Evolutionary conservation across 2,329 filamentous ascomycete genomes (phyloP), one percentile per base, ranked within the genome.

Genomic region (Cordyceps cicadae): DNA sequence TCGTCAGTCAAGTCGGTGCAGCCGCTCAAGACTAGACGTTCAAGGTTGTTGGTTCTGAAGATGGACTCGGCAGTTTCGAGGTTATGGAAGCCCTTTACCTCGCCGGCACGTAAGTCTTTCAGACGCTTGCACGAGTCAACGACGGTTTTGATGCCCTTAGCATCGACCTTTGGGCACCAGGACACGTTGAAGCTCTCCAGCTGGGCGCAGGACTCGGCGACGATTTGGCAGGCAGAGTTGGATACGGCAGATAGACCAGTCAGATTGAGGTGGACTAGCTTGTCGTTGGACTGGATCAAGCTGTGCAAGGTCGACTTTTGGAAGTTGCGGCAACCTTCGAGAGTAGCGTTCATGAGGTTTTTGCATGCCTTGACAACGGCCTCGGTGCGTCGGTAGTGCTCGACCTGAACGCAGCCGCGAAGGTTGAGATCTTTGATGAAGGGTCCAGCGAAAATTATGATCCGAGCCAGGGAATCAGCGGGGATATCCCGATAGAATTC

Each of bases 391-490:
- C 92, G 92, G 68, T 88, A 87, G 68, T 95, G 88, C 65, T 90
- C 83, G 56, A 97, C 81, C 71, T 97, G 94, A 39, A 96, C 83
- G 70, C 93, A 99, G 29, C 94, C 94, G 66, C 93, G 80, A 3
- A 99, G 81, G 68, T 97, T 97, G 59, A 99, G 80, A 67, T 96
- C 86, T 66, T 89, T 89, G 59, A 97, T 86, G 67, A 97, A 99
- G 0, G 93, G 90, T 0, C 93, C 94, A 1, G 92, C 91, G 3
- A 86, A 81, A 1, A 86, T 84, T 69, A 97, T 92, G 63, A 97
- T 92, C 68, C 88, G 91, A 60, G 92, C 85, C 53, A 99, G 76
- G 0, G 90, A 89, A 64, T 90, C 86, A 24, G 89, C 89, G 0
- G 93, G 88, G 65, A 97, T 97, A 57, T 92, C 84, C 64, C 83